These are phyloP conservation scores for Pholiota conissans DNA, from an alignment of 768 basidiomycete genomes.

Conservation along the genomic window DNA sequence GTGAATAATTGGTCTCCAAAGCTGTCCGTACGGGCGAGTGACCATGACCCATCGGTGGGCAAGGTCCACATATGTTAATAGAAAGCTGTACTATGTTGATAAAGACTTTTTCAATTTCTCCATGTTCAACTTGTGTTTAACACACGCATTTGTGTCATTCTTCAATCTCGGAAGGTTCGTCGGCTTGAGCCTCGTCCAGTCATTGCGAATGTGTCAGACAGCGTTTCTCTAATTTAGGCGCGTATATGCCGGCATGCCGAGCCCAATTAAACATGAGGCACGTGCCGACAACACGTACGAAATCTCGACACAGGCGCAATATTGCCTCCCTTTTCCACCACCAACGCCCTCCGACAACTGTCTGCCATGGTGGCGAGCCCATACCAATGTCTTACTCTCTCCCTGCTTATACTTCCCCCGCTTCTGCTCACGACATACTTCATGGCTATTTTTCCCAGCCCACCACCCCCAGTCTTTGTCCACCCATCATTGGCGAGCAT, in stretches of 20 bases:
- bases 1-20: slow-evolving; percentile 58
- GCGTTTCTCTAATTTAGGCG: neutral
- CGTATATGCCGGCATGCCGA: neutral
- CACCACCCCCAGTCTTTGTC: slow-evolving; percentile 49
- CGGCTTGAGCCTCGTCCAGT: neutral
- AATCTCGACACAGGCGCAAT: neutral
- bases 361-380: slow-evolving; percentile 30
- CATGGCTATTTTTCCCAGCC: slow-evolving; percentile 63
- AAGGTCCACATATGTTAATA: slow-evolving; percentile 41
- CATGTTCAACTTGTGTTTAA: too few relatives aligned
- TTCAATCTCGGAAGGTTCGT: too few relatives aligned
- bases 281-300: slow-evolving; percentile 1
- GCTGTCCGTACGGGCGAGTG: slow-evolving; percentile 44
- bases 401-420: slow-evolving; percentile 61
- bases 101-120: too few relatives aligned
- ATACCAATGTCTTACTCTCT: slow-evolving; percentile 50
- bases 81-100: neutral
- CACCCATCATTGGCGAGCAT: slow-evolving; percentile 63
- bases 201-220: neutral
- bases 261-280: neutral
- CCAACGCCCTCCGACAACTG: slow-evolving; percentile 2
- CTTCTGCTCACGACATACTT: slow-evolving; percentile 61
- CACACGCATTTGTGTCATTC: too few relatives aligned
- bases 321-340: neutral
- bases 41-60: slow-evolving; percentile 63